A percentile compares a stretch with the other conserved stretches of the same genome.
Evolutionary conservation across 2,329 filamentous ascomycete species (phyloP).

Genomic region (Sporothrix inflata): DNA sequence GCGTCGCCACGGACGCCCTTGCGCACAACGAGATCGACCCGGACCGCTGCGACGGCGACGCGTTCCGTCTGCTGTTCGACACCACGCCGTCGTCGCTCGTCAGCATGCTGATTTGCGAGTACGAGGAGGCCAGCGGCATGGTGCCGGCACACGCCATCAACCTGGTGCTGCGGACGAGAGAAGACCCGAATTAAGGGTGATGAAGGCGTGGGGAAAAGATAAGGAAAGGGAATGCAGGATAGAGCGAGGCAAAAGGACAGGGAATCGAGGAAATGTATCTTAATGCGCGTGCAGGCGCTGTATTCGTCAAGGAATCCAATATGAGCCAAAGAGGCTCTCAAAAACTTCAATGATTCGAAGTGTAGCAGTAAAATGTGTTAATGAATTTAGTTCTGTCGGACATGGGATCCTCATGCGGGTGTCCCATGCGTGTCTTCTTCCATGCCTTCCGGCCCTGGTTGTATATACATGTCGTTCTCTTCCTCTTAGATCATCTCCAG

Average conservation of each 20-base stretch:
- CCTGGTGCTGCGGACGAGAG: slow-evolving; percentile 59
- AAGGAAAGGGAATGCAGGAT: not conserved
- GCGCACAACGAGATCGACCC: slow-evolving; percentile 90
- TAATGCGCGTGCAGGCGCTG: not conserved
- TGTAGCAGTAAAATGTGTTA: not conserved
- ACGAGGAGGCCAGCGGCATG: slow-evolving; percentile 88
- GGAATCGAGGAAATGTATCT: not conserved
- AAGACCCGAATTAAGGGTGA: slow-evolving; percentile 54
- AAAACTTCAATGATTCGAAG: too few species aligned
- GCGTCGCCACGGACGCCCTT: slow-evolving; percentile 87
- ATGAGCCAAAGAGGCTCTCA: not conserved
- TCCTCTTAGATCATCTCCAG: too few species aligned
- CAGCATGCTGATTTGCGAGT: slow-evolving; percentile 87
- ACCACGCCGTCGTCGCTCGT: slow-evolving; percentile 87
- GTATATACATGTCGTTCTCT: not conserved
- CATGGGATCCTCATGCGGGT: not conserved
- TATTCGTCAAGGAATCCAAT: not conserved
- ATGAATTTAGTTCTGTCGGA: slow-evolving; percentile 12
- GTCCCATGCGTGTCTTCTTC: not conserved
- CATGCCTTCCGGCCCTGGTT: slow-evolving; percentile 14
- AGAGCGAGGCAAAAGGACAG: not conserved
- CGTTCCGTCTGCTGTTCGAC: slow-evolving; percentile 78
- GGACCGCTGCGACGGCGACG: slow-evolving; percentile 63
- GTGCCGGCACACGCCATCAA: slow-evolving; percentile 85
- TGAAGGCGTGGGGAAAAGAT: not conserved